These are phyloP conservation scores for Platanus orientalis DNA, from an alignment of 164 flowering plant genomes.

Conservation along the genomic window DNA sequence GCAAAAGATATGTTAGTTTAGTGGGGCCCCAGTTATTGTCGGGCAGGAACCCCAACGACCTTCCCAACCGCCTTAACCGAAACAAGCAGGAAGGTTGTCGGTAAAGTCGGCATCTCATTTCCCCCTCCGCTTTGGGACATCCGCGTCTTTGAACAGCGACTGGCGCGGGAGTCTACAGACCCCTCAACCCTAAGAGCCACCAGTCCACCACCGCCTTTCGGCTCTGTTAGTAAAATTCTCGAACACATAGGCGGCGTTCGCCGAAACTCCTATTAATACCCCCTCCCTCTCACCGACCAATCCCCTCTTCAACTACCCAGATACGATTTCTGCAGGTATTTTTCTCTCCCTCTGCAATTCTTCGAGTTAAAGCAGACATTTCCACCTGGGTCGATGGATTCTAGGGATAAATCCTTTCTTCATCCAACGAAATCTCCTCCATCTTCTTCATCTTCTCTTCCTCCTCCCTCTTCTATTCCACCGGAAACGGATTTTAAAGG, in stretches of 20 bases:
- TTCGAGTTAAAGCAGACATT: background rate
- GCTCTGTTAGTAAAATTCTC: constrained; percentile 1
- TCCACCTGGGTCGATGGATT: constrained; percentile 9
- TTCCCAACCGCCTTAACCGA: too few relatives aligned
- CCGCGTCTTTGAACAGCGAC: background rate
- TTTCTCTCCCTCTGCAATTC: background rate
- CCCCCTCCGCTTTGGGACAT: too few relatives aligned
- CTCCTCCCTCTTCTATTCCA: background rate
- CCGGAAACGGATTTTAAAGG: too few relatives aligned
- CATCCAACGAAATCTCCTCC: constrained; percentile 7
- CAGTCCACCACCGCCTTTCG: background rate
- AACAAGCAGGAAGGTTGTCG: too few relatives aligned
- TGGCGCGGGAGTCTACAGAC: background rate
- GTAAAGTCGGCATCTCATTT: too few relatives aligned
- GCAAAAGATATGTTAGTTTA: too few relatives aligned
- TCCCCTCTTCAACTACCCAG: background rate
- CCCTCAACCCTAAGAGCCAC: background rate
- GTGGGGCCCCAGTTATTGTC: too few relatives aligned
- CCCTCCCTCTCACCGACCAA: background rate
- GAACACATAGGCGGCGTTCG: constrained; percentile 11
- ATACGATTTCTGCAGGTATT: background rate
- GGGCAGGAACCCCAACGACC: too few relatives aligned
- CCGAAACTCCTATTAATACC: background rate
- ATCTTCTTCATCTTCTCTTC: background rate
- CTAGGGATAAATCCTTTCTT: constrained; percentile 9